Percentiles rank a stretch among this genome's conserved stretches.
phyloP scores from a whole-genome alignment of 805 yeast genomes.

The Wickerhamomyces mucosus region DNA sequence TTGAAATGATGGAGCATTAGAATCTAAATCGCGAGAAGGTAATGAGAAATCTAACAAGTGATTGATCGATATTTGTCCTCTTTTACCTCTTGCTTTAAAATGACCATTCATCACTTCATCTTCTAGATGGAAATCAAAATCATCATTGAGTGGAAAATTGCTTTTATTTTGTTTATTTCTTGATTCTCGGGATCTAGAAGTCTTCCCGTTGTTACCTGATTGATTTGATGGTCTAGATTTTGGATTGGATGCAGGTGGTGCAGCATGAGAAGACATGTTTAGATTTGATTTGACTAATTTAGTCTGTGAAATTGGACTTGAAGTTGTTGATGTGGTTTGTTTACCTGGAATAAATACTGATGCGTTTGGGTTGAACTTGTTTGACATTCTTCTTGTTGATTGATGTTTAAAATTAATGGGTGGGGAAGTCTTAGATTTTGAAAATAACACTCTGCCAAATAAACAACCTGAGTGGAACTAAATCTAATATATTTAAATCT shows the following conservation, averaged over 20 bases:
- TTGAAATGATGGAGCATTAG: conserved; percentile 1
- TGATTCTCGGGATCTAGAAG: conserved; percentile 6
- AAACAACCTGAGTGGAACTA: no score
- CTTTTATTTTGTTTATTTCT: not conserved
- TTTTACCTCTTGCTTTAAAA: conserved; percentile 26
- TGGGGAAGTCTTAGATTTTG: not conserved
- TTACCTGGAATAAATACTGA: conserved; percentile 11
- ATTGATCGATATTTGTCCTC: conserved; percentile 44
- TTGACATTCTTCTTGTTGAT: conserved; percentile 8
- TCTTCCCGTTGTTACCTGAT: conserved; percentile 1
- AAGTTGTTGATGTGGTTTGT: conserved; percentile 1
- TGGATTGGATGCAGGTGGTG: conserved; percentile 10
- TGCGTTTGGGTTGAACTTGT: conserved; percentile 14
- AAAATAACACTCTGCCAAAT: no score
- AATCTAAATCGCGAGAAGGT: conserved; percentile 27
- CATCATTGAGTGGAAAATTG: conserved; percentile 5
- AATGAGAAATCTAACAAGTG: conserved; percentile 55
- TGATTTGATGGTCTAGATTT: no score
- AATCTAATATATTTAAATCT: no score
- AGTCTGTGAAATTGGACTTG: not conserved
- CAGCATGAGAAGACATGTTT: conserved; percentile 13
- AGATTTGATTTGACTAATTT: conserved; percentile 1
- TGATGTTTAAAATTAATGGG: not conserved
- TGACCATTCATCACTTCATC: conserved; percentile 25
- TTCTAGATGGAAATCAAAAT: conserved; percentile 23